These are phyloP conservation scores for Rubus parviflorus DNA, from an alignment of 306 rosid species.

Conservation along the genomic window DNA sequence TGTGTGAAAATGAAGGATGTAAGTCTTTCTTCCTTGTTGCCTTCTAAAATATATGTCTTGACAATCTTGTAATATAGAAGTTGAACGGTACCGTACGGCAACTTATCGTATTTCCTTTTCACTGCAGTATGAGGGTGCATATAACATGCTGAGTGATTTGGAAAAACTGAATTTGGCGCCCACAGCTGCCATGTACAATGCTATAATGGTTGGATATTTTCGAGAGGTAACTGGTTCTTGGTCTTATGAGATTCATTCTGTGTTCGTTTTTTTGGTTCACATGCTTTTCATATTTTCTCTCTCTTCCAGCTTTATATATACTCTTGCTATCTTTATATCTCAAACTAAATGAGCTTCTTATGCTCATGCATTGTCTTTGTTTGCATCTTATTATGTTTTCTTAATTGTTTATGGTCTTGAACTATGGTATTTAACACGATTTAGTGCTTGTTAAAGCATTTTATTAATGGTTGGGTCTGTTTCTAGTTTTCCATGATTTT, in stretches of 20 bases:
- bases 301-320: not conserved
- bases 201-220: constrained; percentile 84
- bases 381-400: not conserved
- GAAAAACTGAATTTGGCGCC: constrained; percentile 50
- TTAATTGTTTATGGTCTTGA: not conserved
- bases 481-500: constrained; percentile 15
- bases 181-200: constrained; percentile 62
- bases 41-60: constrained; percentile 18
- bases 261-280: not conserved
- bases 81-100: constrained; percentile 15
- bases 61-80: constrained; percentile 5
- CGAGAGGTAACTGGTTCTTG: constrained; percentile 63
- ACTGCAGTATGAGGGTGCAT: constrained; percentile 70
- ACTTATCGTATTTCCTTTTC: constrained; percentile 19
- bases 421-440: not conserved
- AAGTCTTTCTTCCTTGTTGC: constrained; percentile 30
- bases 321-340: not conserved
- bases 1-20: constrained; percentile 72
- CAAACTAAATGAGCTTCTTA: not conserved
- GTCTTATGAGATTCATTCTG: constrained; percentile 18
- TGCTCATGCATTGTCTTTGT: not conserved
- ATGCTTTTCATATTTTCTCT: not conserved
- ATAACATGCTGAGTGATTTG: constrained; percentile 53
- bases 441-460: constrained; percentile 9
- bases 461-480: constrained; percentile 4